These are phyloP conservation scores for Aegilops speltoides DNA, from an alignment of 176 grass and related monocot species.

Conservation along the genomic window DNA sequence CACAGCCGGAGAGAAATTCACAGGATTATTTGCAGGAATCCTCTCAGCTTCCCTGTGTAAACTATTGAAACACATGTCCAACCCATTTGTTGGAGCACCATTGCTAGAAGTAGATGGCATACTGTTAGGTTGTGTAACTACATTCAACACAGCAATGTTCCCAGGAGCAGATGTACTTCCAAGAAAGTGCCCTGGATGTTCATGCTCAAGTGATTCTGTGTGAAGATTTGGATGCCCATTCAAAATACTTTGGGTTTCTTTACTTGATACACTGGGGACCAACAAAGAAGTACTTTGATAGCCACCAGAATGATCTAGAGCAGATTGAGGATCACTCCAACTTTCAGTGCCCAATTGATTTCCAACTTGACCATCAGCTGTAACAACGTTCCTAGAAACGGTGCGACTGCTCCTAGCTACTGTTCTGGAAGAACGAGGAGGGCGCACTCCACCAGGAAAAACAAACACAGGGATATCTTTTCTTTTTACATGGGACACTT, in stretches of 20 bases:
- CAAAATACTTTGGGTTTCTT: slow-evolving; percentile 23
- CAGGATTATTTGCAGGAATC: slow-evolving; percentile 43
- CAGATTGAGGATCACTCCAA: slow-evolving; percentile 26
- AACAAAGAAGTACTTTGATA: slow-evolving; percentile 22
- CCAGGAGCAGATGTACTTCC: slow-evolving; percentile 5
- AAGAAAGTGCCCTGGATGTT: slow-evolving; percentile 23
- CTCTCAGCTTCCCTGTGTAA: slow-evolving; percentile 46
- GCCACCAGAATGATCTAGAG: slow-evolving; percentile 26
- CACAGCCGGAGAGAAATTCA: slow-evolving; percentile 14
- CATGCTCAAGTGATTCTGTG: slow-evolving; percentile 28
- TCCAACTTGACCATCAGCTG: slow-evolving; percentile 39
- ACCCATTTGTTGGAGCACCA: slow-evolving; percentile 2
- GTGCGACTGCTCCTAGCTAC: slow-evolving; percentile 22
- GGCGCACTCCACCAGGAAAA: slow-evolving; percentile 73
- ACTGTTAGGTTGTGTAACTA: slow-evolving; percentile 20
- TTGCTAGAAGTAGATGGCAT: slow-evolving; percentile 28
- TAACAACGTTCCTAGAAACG: slow-evolving; percentile 36
- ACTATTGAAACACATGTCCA: slow-evolving; percentile 8
- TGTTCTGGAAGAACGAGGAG: slow-evolving; percentile 49
- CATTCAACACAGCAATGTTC: slow-evolving; percentile 4
- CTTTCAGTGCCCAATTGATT: slow-evolving; percentile 9
- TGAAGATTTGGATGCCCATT: slow-evolving; percentile 30
- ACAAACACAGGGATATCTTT: slow-evolving; percentile 78
- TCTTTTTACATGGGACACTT: slow-evolving; percentile 78
- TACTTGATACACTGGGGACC: slow-evolving; percentile 10